phyloP scores from a whole-genome alignment of 352 stramenopile genomes.

The Elongisporangium anandrum region DNA sequence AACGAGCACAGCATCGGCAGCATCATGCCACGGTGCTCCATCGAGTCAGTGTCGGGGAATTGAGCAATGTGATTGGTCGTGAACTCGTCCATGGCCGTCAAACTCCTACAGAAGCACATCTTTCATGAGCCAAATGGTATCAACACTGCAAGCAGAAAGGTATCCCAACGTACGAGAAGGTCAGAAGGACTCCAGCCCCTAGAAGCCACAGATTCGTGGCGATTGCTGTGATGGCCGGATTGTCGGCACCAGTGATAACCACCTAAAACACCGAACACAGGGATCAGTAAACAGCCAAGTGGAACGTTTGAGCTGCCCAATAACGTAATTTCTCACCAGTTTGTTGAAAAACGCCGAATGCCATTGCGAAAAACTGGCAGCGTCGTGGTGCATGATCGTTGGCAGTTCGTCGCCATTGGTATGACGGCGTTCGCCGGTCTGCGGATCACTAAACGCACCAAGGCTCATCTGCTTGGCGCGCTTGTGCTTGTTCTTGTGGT shows the following conservation, averaged over 20 bases:
- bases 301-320: too few relatives aligned
- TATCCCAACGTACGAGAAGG: slow-evolving; percentile 41
- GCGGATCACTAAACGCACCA: slow-evolving; percentile 2
- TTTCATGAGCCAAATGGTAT: too few relatives aligned
- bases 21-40: slow-evolving; percentile 39
- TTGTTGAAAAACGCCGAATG: slow-evolving; percentile 43
- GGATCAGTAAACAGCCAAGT: slow-evolving; percentile 1
- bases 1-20: slow-evolving; percentile 48
- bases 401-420: background rate
- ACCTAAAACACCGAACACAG: slow-evolving; percentile 24
- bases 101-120: slow-evolving; percentile 15
- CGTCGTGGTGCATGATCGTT: slow-evolving; percentile 20
- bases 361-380: slow-evolving; percentile 19
- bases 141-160: background rate
- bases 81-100: slow-evolving; percentile 44
- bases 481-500: slow-evolving; percentile 19
- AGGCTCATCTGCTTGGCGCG: slow-evolving; percentile 12
- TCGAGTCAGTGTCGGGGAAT: slow-evolving; percentile 28
- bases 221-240: slow-evolving; percentile 31
- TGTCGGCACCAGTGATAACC: slow-evolving; percentile 58
- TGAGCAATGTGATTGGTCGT: slow-evolving; percentile 48
- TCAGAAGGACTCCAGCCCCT: slow-evolving; percentile 58
- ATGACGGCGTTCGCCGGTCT: slow-evolving; percentile 1
- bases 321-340: too few relatives aligned
- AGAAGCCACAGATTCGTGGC: slow-evolving; percentile 65